Evolutionary conservation across 192 early-diverging fungal species (phyloP), one percentile per base, ranked within the genome.

Genomic region (Coemansia sp.): DNA sequence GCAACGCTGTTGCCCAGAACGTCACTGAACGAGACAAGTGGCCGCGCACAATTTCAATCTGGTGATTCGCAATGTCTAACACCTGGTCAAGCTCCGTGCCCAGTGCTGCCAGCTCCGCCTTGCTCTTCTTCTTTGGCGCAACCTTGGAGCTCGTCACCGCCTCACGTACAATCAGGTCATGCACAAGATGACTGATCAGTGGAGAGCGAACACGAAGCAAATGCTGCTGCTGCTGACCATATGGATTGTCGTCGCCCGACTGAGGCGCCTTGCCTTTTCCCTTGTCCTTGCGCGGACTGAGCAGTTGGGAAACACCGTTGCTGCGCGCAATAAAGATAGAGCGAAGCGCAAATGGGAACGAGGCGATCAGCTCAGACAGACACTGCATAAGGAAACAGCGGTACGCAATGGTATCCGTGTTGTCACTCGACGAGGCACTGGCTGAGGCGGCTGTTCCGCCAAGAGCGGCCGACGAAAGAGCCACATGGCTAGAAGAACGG

Each of bases 371-470:
- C 72, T 99, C 97, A 5, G 92, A 85, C 25, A 98, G 76, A 54
- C 88, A 88, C 70, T 95, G 94, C 66, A 99, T 74, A 58, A 98
- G 67, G 83, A 93, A 97, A 63, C 90, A 85, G 45, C 91, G 86
- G 49, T 87, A 88, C 1, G 75, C 76, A 63, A 79, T 70, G 2
- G 74, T 71, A 32, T 81, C 79, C 7, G 82, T 71, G 38, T 54
- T 70, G 43, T 85, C 82, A 0, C 75, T 72, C 6, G 49, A 54
- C 16, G 71, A 40, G 5, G 58, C n/a, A 7, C 51, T 6, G 1
- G 51, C 49, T 9, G 51, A n/a, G 7, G 61, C 45, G 7, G 48
- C 50, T 11, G 69, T 37, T 10, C 64, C 40, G 14, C 50, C 50
- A 10, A 61, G 48, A 5, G 63, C 44, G 6, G 76, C 50, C 19